phyloP scores from a whole-genome alignment of 2,329 filamentous ascomycete genomes.

The Diaporthe australafricana region DNA sequence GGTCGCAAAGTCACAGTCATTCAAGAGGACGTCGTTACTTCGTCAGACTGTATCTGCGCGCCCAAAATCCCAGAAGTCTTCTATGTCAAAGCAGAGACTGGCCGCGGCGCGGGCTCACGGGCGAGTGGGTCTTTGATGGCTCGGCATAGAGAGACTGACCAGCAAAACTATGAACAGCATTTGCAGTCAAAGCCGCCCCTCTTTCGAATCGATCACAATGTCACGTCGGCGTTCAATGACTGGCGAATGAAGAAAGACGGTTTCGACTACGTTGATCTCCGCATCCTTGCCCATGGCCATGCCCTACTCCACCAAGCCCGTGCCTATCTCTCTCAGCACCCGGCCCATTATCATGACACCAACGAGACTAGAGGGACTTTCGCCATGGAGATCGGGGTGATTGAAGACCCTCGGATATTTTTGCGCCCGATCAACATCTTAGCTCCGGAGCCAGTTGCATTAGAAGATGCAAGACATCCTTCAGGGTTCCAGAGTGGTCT shows the following conservation, averaged over 20 bases:
- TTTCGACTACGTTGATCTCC: conserved; percentile 28
- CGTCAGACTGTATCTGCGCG: conserved; percentile 20
- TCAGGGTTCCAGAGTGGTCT: conserved; percentile 31
- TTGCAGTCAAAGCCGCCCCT: conserved; percentile 14
- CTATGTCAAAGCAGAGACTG: conserved; percentile 3
- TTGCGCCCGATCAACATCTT: not conserved
- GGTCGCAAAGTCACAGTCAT: conserved; percentile 3
- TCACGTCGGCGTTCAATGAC: not conserved
- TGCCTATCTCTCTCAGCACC: conserved; percentile 27
- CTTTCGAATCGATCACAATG: conserved; percentile 32
- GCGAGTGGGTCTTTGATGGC: conserved; percentile 10
- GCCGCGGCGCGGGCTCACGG: not conserved
- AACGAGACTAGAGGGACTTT: conserved; percentile 19
- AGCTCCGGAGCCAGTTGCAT: not conserved
- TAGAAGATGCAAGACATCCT: not conserved
- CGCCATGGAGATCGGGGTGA: conserved; percentile 26
- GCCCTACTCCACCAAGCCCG: conserved; percentile 34
- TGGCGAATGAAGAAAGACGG: not conserved
- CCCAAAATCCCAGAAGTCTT: conserved; percentile 17
- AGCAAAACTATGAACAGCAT: not conserved
- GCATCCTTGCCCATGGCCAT: conserved; percentile 29
- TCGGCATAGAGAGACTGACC: conserved; percentile 15
- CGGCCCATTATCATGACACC: conserved; percentile 5
- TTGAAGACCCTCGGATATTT: conserved; percentile 29
- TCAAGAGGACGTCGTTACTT: conserved; percentile 10